Conservation (phyloP, 768 basidiomycete genomes). For the Kwoniella newhampshirensis region DNA sequence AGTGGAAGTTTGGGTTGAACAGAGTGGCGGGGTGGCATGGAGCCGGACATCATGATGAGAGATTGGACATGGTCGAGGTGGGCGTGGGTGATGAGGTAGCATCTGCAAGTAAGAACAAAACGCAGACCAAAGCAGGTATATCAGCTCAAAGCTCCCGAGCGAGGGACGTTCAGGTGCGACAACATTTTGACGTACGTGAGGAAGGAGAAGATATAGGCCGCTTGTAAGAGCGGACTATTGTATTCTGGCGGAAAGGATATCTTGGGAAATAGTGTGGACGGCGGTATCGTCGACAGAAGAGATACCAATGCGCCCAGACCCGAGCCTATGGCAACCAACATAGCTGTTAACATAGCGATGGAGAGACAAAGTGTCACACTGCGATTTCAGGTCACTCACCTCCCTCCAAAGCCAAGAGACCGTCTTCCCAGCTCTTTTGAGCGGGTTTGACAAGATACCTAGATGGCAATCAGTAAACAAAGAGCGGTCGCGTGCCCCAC, state of each 20-base stretch:
- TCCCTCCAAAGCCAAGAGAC: constrained; percentile 81
- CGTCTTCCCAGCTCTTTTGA: constrained; percentile 69
- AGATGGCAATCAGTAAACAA: constrained; percentile 22
- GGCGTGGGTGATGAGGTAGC: constrained; percentile 80
- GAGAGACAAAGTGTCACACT: neutral
- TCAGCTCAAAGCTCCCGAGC: too few species aligned
- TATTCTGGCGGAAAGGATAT: constrained; percentile 31
- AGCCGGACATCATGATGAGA: constrained; percentile 79
- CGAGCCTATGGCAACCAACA: constrained; percentile 62
- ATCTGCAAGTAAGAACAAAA: constrained; percentile 56
- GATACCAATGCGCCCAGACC: constrained; percentile 74
- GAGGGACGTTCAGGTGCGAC: too few species aligned
- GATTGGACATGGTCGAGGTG: constrained; percentile 88
- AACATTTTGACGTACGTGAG: constrained; percentile 47
- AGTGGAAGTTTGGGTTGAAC: constrained; percentile 13
- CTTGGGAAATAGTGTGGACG: constrained; percentile 24
- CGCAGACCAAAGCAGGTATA: too few species aligned
- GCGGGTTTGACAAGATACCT: constrained; percentile 87
- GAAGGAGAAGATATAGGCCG: constrained; percentile 48
- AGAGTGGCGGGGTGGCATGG: constrained; percentile 55
- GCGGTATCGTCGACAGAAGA: constrained; percentile 56
- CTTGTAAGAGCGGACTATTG: constrained; percentile 40
- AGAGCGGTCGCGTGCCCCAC: too few species aligned
- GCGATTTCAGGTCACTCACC: constrained; percentile 59
- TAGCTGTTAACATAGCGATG: neutral